A percentile compares a stretch with the other conserved stretches of the same genome.
phyloP scores from a whole-genome alignment of 2,329 filamentous ascomycete genomes.

The Trichoderma sp. region DNA sequence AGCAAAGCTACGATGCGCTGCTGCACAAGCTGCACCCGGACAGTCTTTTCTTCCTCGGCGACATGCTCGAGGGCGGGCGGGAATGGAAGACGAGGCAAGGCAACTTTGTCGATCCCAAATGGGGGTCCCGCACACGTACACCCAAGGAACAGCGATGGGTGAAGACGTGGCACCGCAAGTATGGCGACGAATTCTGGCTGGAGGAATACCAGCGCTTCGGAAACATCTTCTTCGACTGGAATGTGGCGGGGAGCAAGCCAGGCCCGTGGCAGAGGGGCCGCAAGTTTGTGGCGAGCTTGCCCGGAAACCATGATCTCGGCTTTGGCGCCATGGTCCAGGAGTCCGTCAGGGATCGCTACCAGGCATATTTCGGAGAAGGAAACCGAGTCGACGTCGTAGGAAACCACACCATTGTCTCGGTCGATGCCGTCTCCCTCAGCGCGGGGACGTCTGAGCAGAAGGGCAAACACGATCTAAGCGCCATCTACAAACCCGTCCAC shows the following conservation, averaged over 20 bases:
- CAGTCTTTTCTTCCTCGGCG: slow-evolving; percentile 86
- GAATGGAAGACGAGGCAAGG: slow-evolving; percentile 82
- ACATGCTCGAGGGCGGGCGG: slow-evolving; percentile 91
- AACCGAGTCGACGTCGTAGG: slow-evolving; percentile 89
- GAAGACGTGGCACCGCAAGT: slow-evolving; percentile 70
- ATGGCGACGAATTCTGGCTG: slow-evolving; percentile 82
- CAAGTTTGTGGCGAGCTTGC: slow-evolving; percentile 80
- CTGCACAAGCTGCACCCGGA: slow-evolving; percentile 79
- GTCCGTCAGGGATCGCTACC: slow-evolving; percentile 79
- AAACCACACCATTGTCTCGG: slow-evolving; percentile 92
- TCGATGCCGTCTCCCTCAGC: slow-evolving; percentile 86
- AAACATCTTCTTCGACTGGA: slow-evolving; percentile 79
- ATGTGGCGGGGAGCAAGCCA: slow-evolving; percentile 55
- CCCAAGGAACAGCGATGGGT: slow-evolving; percentile 55
- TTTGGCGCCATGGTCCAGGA: slow-evolving; percentile 84
- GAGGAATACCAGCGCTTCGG: slow-evolving; percentile 83
- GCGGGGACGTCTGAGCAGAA: slow-evolving; percentile 61
- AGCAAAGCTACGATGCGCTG: slow-evolving; percentile 76
- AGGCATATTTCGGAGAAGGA: slow-evolving; percentile 85
- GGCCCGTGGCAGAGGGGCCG: slow-evolving; percentile 65
- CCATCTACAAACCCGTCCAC: slow-evolving; percentile 74
- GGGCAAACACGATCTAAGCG: slow-evolving; percentile 52
- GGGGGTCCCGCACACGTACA: slow-evolving; percentile 54
- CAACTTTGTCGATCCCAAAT: slow-evolving; percentile 59
- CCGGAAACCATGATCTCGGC: slow-evolving; percentile 93